Conservation (phyloP, 805 yeast genomes). For the Candida verbasci region DNA sequence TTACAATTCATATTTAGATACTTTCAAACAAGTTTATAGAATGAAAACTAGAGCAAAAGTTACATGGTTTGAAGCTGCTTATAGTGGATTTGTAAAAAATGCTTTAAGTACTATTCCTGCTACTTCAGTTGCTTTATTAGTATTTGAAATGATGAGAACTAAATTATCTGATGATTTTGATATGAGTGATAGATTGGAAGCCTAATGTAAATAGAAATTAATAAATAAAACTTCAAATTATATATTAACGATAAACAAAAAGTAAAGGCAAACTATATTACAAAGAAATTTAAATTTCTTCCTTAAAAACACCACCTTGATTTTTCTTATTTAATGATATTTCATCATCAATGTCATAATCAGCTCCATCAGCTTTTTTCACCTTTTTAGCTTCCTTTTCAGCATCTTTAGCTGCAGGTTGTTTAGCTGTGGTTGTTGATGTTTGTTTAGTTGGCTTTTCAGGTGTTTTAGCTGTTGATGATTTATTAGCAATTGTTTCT, state of each 20-base stretch:
- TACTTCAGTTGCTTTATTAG: slow-evolving; percentile 79
- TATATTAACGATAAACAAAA: neutral
- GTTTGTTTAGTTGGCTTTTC: slow-evolving; percentile 1
- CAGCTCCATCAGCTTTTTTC: slow-evolving; percentile 2
- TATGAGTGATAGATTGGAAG: slow-evolving; percentile 13
- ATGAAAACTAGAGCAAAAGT: slow-evolving; percentile 51
- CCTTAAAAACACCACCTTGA: slow-evolving; percentile 38
- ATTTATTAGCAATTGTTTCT: neutral
- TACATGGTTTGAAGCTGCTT: slow-evolving; percentile 63
- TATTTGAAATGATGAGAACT: slow-evolving; percentile 75
- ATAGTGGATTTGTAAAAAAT: slow-evolving; percentile 71
- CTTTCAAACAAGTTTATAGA: slow-evolving; percentile 56
- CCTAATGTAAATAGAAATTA: slow-evolving; percentile 2
- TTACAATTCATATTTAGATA: slow-evolving; percentile 72
- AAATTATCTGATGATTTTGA: slow-evolving; percentile 30
- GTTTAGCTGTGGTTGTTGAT: slow-evolving; percentile 2
- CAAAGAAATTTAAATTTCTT: slow-evolving; percentile 25
- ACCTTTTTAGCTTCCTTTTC: slow-evolving; percentile 10
- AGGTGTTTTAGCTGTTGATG: neutral
- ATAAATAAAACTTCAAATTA: too few species aligned
- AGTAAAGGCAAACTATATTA: neutral
- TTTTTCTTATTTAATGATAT: slow-evolving; percentile 24
- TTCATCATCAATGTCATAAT: slow-evolving; percentile 22
- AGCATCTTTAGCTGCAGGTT: slow-evolving; percentile 10
- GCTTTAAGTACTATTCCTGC: slow-evolving; percentile 81